A percentile compares a stretch with the other conserved stretches of the same genome.
These are phyloP conservation scores for Arthroderma sp. DNA, from an alignment of 2,329 filamentous ascomycete species.

Conservation along the genomic window DNA sequence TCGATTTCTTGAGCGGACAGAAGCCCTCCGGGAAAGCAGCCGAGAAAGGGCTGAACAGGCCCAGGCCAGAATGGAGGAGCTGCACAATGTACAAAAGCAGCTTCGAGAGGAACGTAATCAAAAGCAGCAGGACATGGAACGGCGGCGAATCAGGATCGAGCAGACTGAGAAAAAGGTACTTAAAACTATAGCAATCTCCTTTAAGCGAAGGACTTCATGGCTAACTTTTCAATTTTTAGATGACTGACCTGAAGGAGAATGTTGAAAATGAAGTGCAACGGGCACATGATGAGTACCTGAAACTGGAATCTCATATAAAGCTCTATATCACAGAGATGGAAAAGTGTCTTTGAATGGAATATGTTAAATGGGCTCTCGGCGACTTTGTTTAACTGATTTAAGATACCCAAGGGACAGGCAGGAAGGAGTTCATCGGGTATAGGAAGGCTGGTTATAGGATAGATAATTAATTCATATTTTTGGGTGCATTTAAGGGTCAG, in stretches of 20 bases:
- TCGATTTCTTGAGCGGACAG: slow-evolving; percentile 77
- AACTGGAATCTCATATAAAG: slow-evolving; percentile 94
- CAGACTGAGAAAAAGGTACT: slow-evolving; percentile 95
- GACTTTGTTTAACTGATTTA: slow-evolving; percentile 4
- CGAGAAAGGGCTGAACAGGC: slow-evolving; percentile 69
- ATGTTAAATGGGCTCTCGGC: slow-evolving; percentile 6
- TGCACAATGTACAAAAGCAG: slow-evolving; percentile 64
- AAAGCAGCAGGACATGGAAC: slow-evolving; percentile 85
- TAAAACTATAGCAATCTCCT: slow-evolving; percentile 5
- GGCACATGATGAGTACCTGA: slow-evolving; percentile 87
- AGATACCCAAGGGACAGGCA: no score
- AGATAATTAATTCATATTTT: no score
- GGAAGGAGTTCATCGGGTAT: no score
- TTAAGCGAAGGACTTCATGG: slow-evolving; percentile 12
- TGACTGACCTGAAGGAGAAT: slow-evolving; percentile 93
- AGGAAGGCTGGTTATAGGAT: no score
- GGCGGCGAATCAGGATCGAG: slow-evolving; percentile 82
- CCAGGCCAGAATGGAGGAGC: slow-evolving; percentile 78
- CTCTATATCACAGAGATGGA: slow-evolving; percentile 99
- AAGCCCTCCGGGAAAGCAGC: slow-evolving; percentile 67
- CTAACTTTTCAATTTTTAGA: slow-evolving; percentile 41
- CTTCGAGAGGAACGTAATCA: slow-evolving; percentile 74
- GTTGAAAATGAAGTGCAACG: slow-evolving; percentile 88
- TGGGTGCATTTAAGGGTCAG: neutral
- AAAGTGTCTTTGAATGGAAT: slow-evolving; percentile 50